Percentiles rank a stretch among this genome's conserved stretches.
Evolutionary conservation across 192 early-diverging fungal species (phyloP).

Genomic region (Coemansia asiatica): DNA sequence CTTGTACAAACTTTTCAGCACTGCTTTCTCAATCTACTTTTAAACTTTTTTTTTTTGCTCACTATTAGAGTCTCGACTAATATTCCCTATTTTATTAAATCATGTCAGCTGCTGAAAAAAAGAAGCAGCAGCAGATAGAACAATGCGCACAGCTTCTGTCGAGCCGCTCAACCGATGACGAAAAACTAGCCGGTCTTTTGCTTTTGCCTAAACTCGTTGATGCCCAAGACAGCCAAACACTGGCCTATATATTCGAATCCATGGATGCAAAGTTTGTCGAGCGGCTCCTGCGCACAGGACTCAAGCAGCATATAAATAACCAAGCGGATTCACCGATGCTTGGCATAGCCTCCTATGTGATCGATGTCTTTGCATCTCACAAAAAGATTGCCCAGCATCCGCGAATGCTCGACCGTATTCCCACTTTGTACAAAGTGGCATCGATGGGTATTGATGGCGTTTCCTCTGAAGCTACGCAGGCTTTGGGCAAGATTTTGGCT

Average conservation of each 20-base stretch:
- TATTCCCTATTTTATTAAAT: too few species aligned
- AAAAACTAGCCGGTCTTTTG: constrained; percentile 51
- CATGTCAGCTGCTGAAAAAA: background rate
- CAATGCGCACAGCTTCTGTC: constrained; percentile 43
- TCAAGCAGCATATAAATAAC: constrained; percentile 19
- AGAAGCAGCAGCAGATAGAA: constrained; percentile 28
- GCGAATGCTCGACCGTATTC: constrained; percentile 37
- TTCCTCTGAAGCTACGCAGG: constrained; percentile 22
- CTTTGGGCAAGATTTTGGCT: constrained; percentile 22
- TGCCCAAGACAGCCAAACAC: constrained; percentile 24
- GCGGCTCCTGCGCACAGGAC: constrained; percentile 41
- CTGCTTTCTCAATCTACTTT: too few species aligned
- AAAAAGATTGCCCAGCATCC: constrained; percentile 20
- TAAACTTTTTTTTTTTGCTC: too few species aligned
- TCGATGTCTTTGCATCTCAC: constrained; percentile 44
- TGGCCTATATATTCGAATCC: constrained; percentile 29
- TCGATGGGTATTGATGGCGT: background rate
- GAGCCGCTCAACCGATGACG: constrained; percentile 44
- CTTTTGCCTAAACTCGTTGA: constrained; percentile 40
- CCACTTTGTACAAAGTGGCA: constrained; percentile 25
- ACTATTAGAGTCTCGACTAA: too few species aligned
- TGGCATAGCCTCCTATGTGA: constrained; percentile 29
- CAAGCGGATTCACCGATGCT: constrained; percentile 19
- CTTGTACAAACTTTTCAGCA: too few species aligned
- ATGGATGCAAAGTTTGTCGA: constrained; percentile 43